Percentiles rank a stretch among this genome's conserved stretches.
Conservation (phyloP, 306 rosid species). For the Begonia peltatifolia region DNA sequence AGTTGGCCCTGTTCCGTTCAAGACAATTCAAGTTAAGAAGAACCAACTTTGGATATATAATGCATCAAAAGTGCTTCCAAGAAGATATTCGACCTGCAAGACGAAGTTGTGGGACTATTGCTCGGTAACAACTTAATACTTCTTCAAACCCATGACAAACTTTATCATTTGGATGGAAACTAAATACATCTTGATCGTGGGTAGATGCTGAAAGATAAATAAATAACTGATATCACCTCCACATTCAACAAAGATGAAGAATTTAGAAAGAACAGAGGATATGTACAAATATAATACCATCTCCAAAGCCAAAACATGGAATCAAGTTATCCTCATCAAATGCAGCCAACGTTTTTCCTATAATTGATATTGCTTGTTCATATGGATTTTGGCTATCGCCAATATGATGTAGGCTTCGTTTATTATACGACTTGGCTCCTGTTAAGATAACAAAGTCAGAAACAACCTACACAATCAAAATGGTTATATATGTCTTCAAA, state of each 20-base stretch:
- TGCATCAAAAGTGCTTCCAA: background rate
- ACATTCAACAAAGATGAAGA: slow-evolving; percentile 5
- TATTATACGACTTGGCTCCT: slow-evolving; percentile 50
- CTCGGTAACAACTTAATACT: slow-evolving; percentile 54
- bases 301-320: slow-evolving; percentile 92
- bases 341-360: slow-evolving; percentile 71
- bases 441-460: slow-evolving; percentile 20
- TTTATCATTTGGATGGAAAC: slow-evolving; percentile 58
- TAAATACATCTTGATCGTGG: slow-evolving; percentile 76
- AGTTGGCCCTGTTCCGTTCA: slow-evolving; percentile 56
- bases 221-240: slow-evolving; percentile 11
- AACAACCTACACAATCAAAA: slow-evolving; percentile 10
- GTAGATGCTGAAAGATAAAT: slow-evolving; percentile 52
- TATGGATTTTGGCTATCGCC: slow-evolving; percentile 61
- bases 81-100: slow-evolving; percentile 47
- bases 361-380: slow-evolving; percentile 74
- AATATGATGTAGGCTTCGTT: slow-evolving; percentile 67
- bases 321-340: slow-evolving; percentile 88
- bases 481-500: background rate
- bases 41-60: background rate
- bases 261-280: background rate
- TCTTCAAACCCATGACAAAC: slow-evolving; percentile 84
- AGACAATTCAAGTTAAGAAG: background rate
- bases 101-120: slow-evolving; percentile 59
- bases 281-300: slow-evolving; percentile 32